These are phyloP conservation scores for Mytilinidion resinicola DNA, from an alignment of 495 filamentous ascomycete genomes.

Conservation along the genomic window DNA sequence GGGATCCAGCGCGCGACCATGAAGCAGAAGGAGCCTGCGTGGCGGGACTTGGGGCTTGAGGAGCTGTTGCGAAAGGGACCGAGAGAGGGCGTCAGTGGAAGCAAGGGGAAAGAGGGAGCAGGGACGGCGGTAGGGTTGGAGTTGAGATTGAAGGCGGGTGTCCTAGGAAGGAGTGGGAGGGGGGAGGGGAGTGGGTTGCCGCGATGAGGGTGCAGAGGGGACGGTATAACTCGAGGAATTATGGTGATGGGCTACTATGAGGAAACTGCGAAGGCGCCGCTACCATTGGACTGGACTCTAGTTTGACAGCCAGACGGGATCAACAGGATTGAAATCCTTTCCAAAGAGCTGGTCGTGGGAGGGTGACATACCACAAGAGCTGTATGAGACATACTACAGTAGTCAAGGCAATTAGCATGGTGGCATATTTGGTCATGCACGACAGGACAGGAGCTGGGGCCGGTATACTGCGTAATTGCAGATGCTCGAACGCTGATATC, in stretches of 20 bases:
- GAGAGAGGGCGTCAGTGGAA: background rate
- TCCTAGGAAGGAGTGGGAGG: slow-evolving; percentile 1
- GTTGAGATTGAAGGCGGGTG: background rate
- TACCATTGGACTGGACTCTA: background rate
- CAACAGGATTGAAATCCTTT: background rate
- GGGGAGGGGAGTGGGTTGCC: slow-evolving; percentile 15
- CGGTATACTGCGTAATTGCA: no score
- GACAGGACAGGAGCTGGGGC: no score
- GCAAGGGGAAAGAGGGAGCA: background rate
- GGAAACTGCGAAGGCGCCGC: background rate
- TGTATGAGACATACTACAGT: no score
- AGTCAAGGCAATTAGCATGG: no score
- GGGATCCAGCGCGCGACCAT: slow-evolving; percentile 85
- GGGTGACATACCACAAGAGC: no score
- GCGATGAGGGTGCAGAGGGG: slow-evolving; percentile 6
- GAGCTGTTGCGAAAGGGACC: slow-evolving; percentile 61
- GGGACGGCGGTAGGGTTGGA: slow-evolving; percentile 1
- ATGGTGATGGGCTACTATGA: no score
- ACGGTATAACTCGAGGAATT: background rate
- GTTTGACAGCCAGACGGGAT: background rate
- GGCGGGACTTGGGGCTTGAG: slow-evolving; percentile 78
- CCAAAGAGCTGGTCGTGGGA: no score
- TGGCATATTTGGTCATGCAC: no score
- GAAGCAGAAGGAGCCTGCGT: slow-evolving; percentile 57
- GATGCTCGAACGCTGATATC: no score